Conservation (phyloP, 257 asterid species). For the Linaria vulgaris region DNA sequence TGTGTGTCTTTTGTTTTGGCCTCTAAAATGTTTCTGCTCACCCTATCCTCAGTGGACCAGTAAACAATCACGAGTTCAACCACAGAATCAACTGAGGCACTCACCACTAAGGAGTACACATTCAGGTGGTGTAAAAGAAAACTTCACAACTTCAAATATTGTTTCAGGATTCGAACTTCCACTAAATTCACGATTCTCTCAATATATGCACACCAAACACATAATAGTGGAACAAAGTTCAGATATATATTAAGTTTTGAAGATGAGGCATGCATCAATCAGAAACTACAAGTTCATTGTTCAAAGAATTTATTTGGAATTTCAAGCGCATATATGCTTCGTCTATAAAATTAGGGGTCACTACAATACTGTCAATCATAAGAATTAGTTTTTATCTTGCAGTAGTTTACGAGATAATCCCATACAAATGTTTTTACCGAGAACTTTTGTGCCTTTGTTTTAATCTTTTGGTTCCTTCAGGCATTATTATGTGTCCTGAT, state of each 20-base stretch:
- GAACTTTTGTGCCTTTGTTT: too few relatives aligned
- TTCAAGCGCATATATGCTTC: too few relatives aligned
- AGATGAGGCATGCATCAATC: not conserved
- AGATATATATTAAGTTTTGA: not conserved
- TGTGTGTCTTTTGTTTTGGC: not conserved
- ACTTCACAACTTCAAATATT: not conserved
- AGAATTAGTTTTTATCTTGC: too few relatives aligned
- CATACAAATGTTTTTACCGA: too few relatives aligned
- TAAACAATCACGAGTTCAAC: not conserved
- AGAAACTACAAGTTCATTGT: not conserved
- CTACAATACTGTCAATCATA: too few relatives aligned
- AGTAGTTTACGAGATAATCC: too few relatives aligned
- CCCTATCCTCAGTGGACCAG: not conserved
- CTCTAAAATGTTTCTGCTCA: not conserved
- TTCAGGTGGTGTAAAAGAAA: slow-evolving; percentile 1
- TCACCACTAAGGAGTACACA: not conserved
- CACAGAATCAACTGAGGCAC: not conserved
- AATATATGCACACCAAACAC: not conserved
- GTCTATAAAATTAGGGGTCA: too few relatives aligned
- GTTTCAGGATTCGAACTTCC: slow-evolving; percentile 1
- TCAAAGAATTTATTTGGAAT: not conserved
- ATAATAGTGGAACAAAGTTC: not conserved
- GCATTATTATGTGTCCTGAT: too few relatives aligned
- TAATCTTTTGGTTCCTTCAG: too few relatives aligned
- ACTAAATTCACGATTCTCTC: not conserved